A percentile compares a stretch with the other conserved stretches of the same genome.
These are phyloP conservation scores for Glycine soja DNA, from an alignment of 306 rosid genomes.

Conservation along the genomic window DNA sequence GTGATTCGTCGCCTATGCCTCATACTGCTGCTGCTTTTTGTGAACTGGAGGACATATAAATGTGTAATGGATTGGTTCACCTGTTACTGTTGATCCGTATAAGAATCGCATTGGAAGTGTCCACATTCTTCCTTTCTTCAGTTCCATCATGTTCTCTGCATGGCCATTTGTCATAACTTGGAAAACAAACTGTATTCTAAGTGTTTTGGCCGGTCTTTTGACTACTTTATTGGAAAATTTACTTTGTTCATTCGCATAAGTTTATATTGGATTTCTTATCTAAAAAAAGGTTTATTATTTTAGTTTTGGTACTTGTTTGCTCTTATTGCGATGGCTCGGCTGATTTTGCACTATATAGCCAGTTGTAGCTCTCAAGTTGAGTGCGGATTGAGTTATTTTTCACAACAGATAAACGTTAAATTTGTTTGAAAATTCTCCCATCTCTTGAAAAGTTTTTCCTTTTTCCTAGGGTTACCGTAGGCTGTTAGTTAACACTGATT, in stretches of 20 bases:
- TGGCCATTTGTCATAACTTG: conserved; percentile 57
- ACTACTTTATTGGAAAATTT: conserved; percentile 50
- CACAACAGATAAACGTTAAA: neutral
- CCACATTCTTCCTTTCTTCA: conserved; percentile 46
- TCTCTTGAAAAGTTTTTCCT: too few relatives aligned
- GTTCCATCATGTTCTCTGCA: conserved; percentile 52
- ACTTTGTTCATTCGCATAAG: conserved; percentile 50
- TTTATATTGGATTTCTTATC: conserved; percentile 32
- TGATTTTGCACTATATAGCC: conserved; percentile 3
- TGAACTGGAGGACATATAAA: conserved; percentile 54
- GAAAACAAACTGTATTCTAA: conserved; percentile 63
- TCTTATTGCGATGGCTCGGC: conserved; percentile 34
- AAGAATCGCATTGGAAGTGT: conserved; percentile 59
- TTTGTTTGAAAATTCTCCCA: too few relatives aligned
- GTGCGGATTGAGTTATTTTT: neutral
- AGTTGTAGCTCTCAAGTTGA: neutral
- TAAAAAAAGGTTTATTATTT: conserved; percentile 18
- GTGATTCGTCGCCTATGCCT: conserved; percentile 50
- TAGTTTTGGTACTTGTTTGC: conserved; percentile 40
- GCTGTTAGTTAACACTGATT: too few relatives aligned
- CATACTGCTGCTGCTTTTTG: conserved; percentile 37
- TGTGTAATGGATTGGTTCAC: conserved; percentile 54
- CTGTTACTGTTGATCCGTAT: conserved; percentile 55
- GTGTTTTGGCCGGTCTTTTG: conserved; percentile 60
- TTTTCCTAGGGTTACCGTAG: too few relatives aligned